Conservation (phyloP, 2,329 filamentous ascomycete species). For the Apiospora phragmitis region DNA sequence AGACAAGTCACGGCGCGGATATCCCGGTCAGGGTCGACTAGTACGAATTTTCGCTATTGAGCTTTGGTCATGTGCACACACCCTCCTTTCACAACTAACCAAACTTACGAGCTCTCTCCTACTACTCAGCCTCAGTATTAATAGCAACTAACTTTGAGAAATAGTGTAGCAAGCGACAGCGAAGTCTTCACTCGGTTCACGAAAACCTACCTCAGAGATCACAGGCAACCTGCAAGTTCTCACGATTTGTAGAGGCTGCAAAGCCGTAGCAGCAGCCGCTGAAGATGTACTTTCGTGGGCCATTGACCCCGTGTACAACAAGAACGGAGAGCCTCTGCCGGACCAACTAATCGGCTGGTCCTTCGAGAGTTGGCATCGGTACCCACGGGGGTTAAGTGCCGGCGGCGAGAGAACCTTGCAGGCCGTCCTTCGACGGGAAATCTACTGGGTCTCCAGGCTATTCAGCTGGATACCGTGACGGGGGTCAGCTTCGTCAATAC, state of each 20-base stretch:
- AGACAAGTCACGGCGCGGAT: background rate
- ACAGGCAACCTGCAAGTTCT: constrained; percentile 14
- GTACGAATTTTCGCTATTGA: constrained; percentile 8
- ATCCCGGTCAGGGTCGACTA: constrained; percentile 16
- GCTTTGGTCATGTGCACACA: too few relatives aligned
- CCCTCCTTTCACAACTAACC: too few relatives aligned
- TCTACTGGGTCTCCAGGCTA: constrained; percentile 13
- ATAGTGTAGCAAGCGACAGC: constrained; percentile 1
- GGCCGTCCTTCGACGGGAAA: constrained; percentile 10
- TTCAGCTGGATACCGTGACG: constrained; percentile 13
- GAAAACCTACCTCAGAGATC: constrained; percentile 12
- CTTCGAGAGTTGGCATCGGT: constrained; percentile 5
- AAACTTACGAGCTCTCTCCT: background rate
- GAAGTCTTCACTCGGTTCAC: constrained; percentile 15
- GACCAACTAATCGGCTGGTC: constrained; percentile 13
- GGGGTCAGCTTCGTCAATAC: constrained; percentile 9
- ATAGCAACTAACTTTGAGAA: background rate
- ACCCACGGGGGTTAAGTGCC: constrained; percentile 5
- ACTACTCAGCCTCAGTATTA: background rate
- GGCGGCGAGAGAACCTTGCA: constrained; percentile 4
- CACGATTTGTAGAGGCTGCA: constrained; percentile 15
- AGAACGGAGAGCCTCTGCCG: constrained; percentile 13
- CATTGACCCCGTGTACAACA: constrained; percentile 15
- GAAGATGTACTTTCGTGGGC: constrained; percentile 15
- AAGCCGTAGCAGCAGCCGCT: background rate